Percentiles rank a stretch among this genome's conserved stretches.
Conservation (phyloP, 208 protist species). For the Zelonia costaricensis region DNA sequence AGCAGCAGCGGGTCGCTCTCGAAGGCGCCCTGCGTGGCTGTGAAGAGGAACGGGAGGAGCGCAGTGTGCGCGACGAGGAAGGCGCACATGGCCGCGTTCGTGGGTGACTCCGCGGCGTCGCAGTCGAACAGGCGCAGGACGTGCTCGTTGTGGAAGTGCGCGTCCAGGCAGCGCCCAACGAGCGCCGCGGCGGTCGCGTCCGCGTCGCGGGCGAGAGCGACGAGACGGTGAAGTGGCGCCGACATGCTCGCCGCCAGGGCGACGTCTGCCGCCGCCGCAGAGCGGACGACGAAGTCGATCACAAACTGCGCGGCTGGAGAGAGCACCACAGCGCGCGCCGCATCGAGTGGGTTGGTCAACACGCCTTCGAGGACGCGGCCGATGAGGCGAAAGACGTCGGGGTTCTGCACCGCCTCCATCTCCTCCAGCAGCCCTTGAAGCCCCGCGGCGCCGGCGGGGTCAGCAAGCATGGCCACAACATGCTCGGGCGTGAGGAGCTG, state of each 20-base stretch:
- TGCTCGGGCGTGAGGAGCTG: slow-evolving; percentile 22
- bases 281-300: slow-evolving; percentile 40
- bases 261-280: slow-evolving; percentile 21
- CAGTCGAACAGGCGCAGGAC: slow-evolving; percentile 78
- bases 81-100: slow-evolving; percentile 38
- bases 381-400: slow-evolving; percentile 55
- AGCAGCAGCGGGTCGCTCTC: slow-evolving; percentile 73
- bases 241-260: slow-evolving; percentile 23
- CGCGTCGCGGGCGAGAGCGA: slow-evolving; percentile 11
- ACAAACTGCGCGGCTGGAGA: slow-evolving; percentile 29
- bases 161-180: slow-evolving; percentile 40
- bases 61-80: slow-evolving; percentile 49
- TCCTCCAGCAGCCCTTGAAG: slow-evolving; percentile 39
- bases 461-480: slow-evolving; percentile 18
- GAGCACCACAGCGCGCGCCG: slow-evolving; percentile 22
- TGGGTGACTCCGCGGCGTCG: slow-evolving; percentile 39
- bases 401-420: slow-evolving; percentile 37
- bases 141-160: slow-evolving; percentile 40
- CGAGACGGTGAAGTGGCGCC: slow-evolving; percentile 19
- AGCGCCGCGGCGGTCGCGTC: slow-evolving; percentile 5
- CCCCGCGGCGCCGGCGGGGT: background rate
- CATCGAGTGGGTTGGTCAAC: slow-evolving; percentile 14
- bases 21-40: slow-evolving; percentile 45
- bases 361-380: slow-evolving; percentile 27
- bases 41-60: slow-evolving; percentile 49